Evolutionary conservation across 805 yeast genomes (phyloP), one percentile per base, ranked within the genome.

Genomic region (Blastobotrys muscicola): DNA sequence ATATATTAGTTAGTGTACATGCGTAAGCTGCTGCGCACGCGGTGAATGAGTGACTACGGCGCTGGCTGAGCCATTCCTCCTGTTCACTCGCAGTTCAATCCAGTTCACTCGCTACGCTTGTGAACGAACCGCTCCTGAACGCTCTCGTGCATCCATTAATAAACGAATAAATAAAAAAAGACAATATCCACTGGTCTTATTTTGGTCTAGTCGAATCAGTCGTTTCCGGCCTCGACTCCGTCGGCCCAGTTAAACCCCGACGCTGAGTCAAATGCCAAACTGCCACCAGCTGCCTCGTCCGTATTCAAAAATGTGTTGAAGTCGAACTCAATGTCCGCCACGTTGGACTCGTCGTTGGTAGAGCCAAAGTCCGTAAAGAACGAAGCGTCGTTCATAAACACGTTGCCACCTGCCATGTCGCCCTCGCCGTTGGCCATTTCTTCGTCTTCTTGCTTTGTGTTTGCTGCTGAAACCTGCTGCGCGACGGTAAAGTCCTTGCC

Each of bases 241-340:
- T 48, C 51, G 26, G 44, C 44, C 51, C 51, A 48, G 36, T 45
- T 39, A 36, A 46, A 46, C 4, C 36, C 45, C 15, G 46, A 35
- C 13, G 38, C 33, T 8, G 46, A 36, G 36, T 48, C 51, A 38
- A 48, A 48, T 14, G 37, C 36, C 29, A 48, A 37, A 10, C 44
- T 40, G 14, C 39, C 41, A 3, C 44, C 53, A 41, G 36, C 47
- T 49, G 37, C 65, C 40, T 56, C 62, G 44, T 66, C 71, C 8
- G 71, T 68, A 39, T 65, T 68, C 43, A 72, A 52, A 43, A 71
- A 65, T 3, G 68, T 62, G 48, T 70, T 71, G 49, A 70, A 62
- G 50, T 69, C 74, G 56, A 71, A 70, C 41, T 65, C 65, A 38
- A 54, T 49, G 29, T 55, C 59, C 8, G 47, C 55, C 32, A 48